Base-by-base conservation (phyloP, 208 protist genomes). In the Porcisia hertigi region DNA sequence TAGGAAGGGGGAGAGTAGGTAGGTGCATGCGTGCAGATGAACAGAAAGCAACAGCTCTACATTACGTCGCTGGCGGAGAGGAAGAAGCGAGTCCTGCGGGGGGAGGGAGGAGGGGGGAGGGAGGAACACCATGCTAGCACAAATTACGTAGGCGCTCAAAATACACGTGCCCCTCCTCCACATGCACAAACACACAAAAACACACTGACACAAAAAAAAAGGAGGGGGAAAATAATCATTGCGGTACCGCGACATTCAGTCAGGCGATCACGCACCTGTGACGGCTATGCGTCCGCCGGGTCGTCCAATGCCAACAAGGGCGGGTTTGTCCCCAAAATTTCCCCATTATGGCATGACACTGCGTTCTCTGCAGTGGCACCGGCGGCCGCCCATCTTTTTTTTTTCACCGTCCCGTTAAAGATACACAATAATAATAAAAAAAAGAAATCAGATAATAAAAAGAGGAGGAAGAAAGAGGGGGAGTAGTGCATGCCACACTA, bases 251-350 rank as follows among this genome's bases (percentile, higher is more conserved):
- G 30, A 30, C 4, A 43, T 43, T 45, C 18, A 65, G 16, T 45
- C 16, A n/a, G 16, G 60, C 16, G 34, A 36, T 34, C 11, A 30
- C 60, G 11, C 60, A 25, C 16, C 20, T 14, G 16, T 20, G 60
- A 43, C 39, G 30, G 34, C 36, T 7, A 8, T 16, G 34, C 60
- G 9, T 7, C 60, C 36, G n/a, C 43, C 43, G 20, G n/a, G 14
- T 14, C 43, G 39, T 9, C 39, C 63, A 45, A 41, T 71, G 30
- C 66, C 49, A 71, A 25, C 23, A 78, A 75, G 64, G 71, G 80
- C 80, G 71, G 71, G 80, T 79, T 76, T 73, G 75, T 79, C 75
- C 80, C 74, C 74, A 76, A 77, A 72, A 79, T 70, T 84, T 71
- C 76, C n/a, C 66, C 9, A 57, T 59, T 57, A 25, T 59, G 66